Percentiles rank a stretch among this genome's conserved stretches.
Evolutionary conservation across 768 basidiomycete species (phyloP).

Genomic region (Tricholoma flavovirens): DNA sequence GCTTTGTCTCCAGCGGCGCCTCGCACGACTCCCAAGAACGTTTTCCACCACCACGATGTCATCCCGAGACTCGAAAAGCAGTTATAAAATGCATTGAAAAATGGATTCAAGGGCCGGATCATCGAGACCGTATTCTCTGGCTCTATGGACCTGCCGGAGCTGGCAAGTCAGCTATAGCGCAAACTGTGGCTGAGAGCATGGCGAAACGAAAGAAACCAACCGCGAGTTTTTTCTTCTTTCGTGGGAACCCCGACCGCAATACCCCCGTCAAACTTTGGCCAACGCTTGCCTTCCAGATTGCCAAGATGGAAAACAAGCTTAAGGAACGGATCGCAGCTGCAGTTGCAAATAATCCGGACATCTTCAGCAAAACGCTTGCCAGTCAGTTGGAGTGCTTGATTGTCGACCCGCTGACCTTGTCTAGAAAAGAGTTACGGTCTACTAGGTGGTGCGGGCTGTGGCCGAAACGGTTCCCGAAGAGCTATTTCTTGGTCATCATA

Average conservation of each 20-base stretch:
- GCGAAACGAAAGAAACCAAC: neutral
- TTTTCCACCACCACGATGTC: neutral
- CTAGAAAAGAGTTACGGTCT: too few species aligned
- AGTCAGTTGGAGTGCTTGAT: neutral
- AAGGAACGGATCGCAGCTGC: neutral
- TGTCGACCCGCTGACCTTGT: neutral
- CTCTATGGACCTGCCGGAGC: neutral
- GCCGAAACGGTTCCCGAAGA: neutral
- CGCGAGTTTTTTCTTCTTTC: neutral
- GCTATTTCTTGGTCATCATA: neutral
- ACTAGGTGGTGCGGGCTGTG: too few species aligned
- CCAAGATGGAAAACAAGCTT: neutral
- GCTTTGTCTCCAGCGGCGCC: neutral
- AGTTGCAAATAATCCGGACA: neutral
- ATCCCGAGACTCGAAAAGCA: neutral
- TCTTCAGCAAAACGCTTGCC: neutral
- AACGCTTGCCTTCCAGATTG: neutral
- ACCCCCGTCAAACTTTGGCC: neutral
- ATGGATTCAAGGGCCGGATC: neutral
- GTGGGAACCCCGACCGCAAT: neutral
- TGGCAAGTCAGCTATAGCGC: neutral
- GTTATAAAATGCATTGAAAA: neutral
- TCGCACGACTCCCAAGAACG: neutral
- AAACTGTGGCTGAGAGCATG: neutral
- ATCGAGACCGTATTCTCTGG: neutral